Conservation (phyloP, 495 filamentous ascomycete species). For the Aspergillus haitiensis region DNA sequence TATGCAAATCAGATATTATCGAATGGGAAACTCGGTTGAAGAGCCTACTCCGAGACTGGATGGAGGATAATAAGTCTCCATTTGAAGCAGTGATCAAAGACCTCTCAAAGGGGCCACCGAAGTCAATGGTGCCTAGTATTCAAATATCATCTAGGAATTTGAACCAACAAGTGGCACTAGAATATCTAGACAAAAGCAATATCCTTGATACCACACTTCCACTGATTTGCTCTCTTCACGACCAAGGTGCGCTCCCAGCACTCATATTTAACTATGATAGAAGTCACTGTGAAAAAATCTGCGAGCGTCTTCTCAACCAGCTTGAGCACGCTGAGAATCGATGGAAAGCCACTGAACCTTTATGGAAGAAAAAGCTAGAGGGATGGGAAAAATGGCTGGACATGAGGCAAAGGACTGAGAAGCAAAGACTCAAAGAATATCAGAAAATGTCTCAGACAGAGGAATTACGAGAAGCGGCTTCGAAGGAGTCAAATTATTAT, state of each 20-base stretch:
- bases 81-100: conserved; percentile 57
- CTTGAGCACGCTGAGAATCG: conserved; percentile 52
- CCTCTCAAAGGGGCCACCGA: conserved; percentile 20
- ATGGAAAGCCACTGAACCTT: conserved; percentile 55
- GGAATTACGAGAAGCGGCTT: conserved; percentile 51
- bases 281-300: conserved; percentile 58
- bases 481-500: conserved; percentile 52
- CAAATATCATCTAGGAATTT: conserved; percentile 11
- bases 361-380: conserved; percentile 59
- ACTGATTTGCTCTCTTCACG: conserved; percentile 60
- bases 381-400: conserved; percentile 55
- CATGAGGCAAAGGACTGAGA: conserved; percentile 28
- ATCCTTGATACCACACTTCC: conserved; percentile 55
- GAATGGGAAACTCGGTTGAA: conserved; percentile 67
- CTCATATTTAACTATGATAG: conserved; percentile 79
- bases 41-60: conserved; percentile 56
- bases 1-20: conserved; percentile 64
- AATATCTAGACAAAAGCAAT: not conserved
- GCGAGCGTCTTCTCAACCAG: conserved; percentile 44
- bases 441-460: conserved; percentile 53
- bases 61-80: conserved; percentile 57
- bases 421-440: conserved; percentile 36
- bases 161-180: not conserved
- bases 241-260: conserved; percentile 65
- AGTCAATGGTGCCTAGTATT: not conserved